Base-by-base conservation (phyloP, 2,329 filamentous ascomycete species). In the Aureobasidium zeae region DNA sequence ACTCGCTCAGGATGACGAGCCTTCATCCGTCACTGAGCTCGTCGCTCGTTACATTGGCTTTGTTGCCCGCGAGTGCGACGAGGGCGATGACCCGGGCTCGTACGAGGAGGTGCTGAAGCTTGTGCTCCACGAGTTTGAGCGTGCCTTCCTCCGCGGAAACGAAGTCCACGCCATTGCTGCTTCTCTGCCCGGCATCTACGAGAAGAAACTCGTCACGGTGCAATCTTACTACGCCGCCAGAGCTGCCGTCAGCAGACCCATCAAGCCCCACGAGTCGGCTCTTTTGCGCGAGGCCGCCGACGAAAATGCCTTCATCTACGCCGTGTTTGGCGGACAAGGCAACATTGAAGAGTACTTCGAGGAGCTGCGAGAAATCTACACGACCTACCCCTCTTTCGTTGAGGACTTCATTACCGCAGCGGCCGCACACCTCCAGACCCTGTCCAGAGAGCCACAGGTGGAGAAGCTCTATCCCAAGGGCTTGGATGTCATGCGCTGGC, bases 311-410 rank as follows among this genome's bases (percentile, higher is more conserved):
- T 81, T 78, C 55, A 77, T 98, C 48, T 98, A 94, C 70, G 88
- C 81, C 52, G 87, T 98, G 49, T 94, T 96, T 54, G 91, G 91
- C 48, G 91, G 91, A 5, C 91, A 98, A 64, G 91, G 91, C 55
- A 98, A 98, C 65, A 96, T 98, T 51, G 89, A 98, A 66, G 93
- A 98, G 68, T 98, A 98, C 68, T 98, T 98, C 58, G 89, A 98
- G 54, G 91, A 98, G 70, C 76, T 98, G 50, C 81, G 91, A 45
- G 83, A 94, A 63, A 77, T 96, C 47, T 89, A 89, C 70, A 79
- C 73, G 56, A 94, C 88, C 48, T 98, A 98, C 67, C 82, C 85
- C 10, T 83, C 83, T 20, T 93, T 98, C 53, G 79, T 95, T 4
- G 83, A 86, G 53, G 86, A 93, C 52, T 79, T 96, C 51, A 76